phyloP scores from a whole-genome alignment of 192 early-diverging fungal genomes.

The Coemansia asiatica region DNA sequence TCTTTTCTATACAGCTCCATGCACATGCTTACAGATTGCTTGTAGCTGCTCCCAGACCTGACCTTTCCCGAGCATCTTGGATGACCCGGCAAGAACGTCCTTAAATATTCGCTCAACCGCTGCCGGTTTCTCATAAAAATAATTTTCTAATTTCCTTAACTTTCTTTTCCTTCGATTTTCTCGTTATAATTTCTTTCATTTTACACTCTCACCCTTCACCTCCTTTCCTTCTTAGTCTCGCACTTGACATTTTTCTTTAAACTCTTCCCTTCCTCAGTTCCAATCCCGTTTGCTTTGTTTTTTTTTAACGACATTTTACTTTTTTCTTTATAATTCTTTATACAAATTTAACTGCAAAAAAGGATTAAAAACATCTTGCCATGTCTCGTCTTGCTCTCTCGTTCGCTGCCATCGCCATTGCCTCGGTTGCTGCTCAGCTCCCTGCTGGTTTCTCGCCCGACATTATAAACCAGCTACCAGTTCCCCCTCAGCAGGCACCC shows the following conservation, averaged over 20 bases:
- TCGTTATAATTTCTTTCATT: not conserved
- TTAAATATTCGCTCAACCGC: not conserved
- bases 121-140: not conserved
- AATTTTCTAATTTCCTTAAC: not conserved
- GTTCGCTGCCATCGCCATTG: conserved; percentile 28
- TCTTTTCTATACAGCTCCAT: not conserved
- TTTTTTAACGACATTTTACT: not conserved
- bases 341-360: not conserved
- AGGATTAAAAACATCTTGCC: not conserved
- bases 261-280: not conserved
- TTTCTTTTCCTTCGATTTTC: not conserved
- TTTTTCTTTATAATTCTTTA: not conserved
- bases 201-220: no score
- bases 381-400: conserved; percentile 43
- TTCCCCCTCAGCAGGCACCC: conserved; percentile 46
- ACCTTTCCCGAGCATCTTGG: not conserved
- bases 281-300: not conserved
- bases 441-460: conserved; percentile 37
- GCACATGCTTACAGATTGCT: not conserved
- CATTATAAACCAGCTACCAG: conserved; percentile 47
- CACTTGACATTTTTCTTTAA: not conserved
- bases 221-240: not conserved
- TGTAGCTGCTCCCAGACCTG: not conserved
- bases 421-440: conserved; percentile 22
- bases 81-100: not conserved